Conservation (phyloP, 768 basidiomycete species). For the Lactarius hengduanensis region DNA sequence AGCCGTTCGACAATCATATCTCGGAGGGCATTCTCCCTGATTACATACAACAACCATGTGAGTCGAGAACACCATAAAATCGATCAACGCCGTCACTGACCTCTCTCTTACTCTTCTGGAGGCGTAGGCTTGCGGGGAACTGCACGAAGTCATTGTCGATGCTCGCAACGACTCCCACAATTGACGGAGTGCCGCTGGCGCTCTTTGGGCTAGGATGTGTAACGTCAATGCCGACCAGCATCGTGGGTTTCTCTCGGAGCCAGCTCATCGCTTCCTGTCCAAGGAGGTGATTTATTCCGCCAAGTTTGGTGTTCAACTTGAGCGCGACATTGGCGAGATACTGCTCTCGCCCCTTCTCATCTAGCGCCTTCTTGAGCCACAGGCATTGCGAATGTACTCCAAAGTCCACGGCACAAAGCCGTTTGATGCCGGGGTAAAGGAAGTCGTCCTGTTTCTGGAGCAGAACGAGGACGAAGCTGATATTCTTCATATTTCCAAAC, state of each 20-base stretch:
- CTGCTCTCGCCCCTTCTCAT: conserved; percentile 62
- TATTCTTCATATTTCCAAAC: conserved; percentile 37
- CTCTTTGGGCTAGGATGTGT: conserved; percentile 76
- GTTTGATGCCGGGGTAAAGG: conserved; percentile 82
- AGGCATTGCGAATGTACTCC: conserved; percentile 77
- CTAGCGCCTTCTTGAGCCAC: conserved; percentile 59
- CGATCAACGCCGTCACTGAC: conserved; percentile 25
- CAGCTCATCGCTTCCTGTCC: conserved; percentile 47
- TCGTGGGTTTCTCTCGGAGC: conserved; percentile 66
- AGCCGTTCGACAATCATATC: conserved; percentile 74
- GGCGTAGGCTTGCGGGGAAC: conserved; percentile 69
- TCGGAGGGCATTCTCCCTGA: conserved; percentile 48
- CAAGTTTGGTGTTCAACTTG: conserved; percentile 82
- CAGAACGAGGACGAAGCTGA: conserved; percentile 70
- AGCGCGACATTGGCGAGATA: conserved; percentile 81
- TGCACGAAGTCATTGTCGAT: conserved; percentile 68
- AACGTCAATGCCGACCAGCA: conserved; percentile 85
- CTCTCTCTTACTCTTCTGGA: conserved; percentile 58
- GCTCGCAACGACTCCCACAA: conserved; percentile 81
- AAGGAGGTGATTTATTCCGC: conserved; percentile 73
- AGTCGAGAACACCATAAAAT: neutral
- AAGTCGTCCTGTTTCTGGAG: conserved; percentile 65
- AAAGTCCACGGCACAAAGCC: conserved; percentile 67
- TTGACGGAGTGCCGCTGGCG: conserved; percentile 70
- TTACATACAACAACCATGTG: conserved; percentile 51